A percentile compares a stretch with the other conserved stretches of the same genome.
phyloP scores from a whole-genome alignment of 2,329 filamentous ascomycete species.

The Arthrobotrys pseudoclavata region DNA sequence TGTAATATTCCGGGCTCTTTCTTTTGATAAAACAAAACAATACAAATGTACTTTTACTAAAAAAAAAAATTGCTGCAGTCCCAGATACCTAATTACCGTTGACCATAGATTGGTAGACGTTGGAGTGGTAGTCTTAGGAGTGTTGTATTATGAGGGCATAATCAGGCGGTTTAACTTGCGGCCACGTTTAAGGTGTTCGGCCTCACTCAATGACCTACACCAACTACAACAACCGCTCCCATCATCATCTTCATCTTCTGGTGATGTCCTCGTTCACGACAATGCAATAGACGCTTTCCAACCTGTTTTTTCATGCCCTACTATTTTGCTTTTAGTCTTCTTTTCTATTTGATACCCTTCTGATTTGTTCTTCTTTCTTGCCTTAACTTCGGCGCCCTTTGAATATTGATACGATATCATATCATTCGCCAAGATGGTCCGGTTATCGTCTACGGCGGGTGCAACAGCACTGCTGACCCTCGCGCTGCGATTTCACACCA shows the following conservation, averaged over 20 bases:
- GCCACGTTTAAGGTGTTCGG: constrained; percentile 49
- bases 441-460: constrained; percentile 47
- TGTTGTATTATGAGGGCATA: constrained; percentile 21
- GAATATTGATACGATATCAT: background rate
- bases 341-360: constrained; percentile 15
- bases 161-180: constrained; percentile 24
- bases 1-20: constrained; percentile 21
- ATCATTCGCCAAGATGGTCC: constrained; percentile 39
- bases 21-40: constrained; percentile 31
- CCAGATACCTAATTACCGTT: background rate
- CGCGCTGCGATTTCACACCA: constrained; percentile 14
- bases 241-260: background rate
- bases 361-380: background rate
- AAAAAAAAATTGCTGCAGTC: background rate
- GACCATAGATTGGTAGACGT: too few relatives aligned
- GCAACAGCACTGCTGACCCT: constrained; percentile 37
- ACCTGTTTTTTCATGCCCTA: background rate
- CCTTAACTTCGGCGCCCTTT: background rate
- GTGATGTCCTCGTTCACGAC: background rate
- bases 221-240: constrained; percentile 2
- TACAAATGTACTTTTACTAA: constrained; percentile 42
- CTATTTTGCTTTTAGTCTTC: background rate
- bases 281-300: constrained; percentile 6
- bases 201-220: background rate
- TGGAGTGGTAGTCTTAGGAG: background rate